Percentiles rank a stretch among this genome's conserved stretches.
Conservation (phyloP, 73 alveolate species). For the Breviolum minutum region DNA sequence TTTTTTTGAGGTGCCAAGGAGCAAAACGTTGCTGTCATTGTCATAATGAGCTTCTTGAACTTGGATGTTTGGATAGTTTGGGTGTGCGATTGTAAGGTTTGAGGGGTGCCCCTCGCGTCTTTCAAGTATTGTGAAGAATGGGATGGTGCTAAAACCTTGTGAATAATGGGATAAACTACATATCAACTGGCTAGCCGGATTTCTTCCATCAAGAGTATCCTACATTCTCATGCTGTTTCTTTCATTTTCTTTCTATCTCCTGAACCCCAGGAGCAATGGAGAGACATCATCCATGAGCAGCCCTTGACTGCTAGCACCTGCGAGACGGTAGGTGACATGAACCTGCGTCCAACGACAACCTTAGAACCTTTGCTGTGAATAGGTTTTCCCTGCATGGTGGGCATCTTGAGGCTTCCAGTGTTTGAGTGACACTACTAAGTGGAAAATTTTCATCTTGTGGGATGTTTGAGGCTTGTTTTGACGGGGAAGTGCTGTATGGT, state of each 20-base stretch:
- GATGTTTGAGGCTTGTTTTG: too few relatives aligned
- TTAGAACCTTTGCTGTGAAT: background rate
- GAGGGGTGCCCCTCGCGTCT: too few relatives aligned
- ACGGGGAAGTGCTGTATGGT: too few relatives aligned
- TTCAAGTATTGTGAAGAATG: too few relatives aligned
- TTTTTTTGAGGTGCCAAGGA: background rate
- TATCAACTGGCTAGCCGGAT: too few relatives aligned
- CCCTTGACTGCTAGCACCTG: background rate
- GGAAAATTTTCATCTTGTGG: background rate
- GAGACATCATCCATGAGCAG: background rate
- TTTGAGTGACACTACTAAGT: background rate
- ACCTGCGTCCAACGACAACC: background rate
- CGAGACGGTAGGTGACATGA: background rate
- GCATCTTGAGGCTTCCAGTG: background rate
- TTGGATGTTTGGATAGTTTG: background rate
- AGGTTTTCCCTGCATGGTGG: too few relatives aligned
- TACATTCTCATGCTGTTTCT: too few relatives aligned
- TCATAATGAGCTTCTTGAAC: background rate
- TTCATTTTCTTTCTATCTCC: too few relatives aligned
- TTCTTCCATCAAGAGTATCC: too few relatives aligned
- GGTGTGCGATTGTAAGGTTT: background rate
- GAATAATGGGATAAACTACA: too few relatives aligned
- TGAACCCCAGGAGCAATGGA: conserved; percentile 8
- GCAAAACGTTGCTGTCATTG: background rate
- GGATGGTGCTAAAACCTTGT: too few relatives aligned